Evolutionary conservation across 352 stramenopile genomes (phyloP).

Genomic region (Lagenidium sp.): DNA sequence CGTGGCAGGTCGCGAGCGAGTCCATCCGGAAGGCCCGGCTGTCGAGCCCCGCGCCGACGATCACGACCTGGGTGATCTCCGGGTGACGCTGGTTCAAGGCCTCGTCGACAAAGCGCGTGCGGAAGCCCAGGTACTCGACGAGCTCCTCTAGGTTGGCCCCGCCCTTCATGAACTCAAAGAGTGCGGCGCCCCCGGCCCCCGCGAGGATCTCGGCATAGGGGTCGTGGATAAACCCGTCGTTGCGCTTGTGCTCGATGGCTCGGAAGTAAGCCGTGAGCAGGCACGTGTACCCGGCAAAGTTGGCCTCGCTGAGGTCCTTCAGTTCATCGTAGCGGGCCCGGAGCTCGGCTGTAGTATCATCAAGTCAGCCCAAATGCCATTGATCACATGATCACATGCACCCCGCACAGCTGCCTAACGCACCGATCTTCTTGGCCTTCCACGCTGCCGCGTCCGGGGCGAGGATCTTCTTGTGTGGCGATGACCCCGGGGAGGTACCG

Average conservation of each 20-base stretch:
- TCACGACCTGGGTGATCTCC: constrained; percentile 35
- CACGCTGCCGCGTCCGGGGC: too few relatives aligned
- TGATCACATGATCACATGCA: too few relatives aligned
- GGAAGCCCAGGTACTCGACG: constrained; percentile 23
- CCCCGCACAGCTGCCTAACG: too few relatives aligned
- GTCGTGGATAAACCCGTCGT: constrained; percentile 29
- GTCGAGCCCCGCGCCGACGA: constrained; percentile 40
- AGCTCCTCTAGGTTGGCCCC: constrained; percentile 4
- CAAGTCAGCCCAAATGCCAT: too few relatives aligned
- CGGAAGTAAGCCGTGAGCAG: constrained; percentile 30
- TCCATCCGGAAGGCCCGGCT: constrained; percentile 38
- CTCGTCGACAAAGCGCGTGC: constrained; percentile 42
- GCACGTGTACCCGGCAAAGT: constrained; percentile 29
- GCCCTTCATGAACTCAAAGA: constrained; percentile 10
- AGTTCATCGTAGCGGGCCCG: constrained; percentile 6
- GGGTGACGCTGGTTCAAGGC: constrained; percentile 21
- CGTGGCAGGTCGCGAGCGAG: constrained; percentile 21
- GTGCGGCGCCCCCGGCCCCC: constrained; percentile 10
- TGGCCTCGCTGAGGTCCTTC: constrained; percentile 2
- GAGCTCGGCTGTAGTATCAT: constrained; percentile 1
- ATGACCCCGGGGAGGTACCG: too few relatives aligned
- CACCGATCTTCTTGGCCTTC: too few relatives aligned
- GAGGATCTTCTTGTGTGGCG: too few relatives aligned
- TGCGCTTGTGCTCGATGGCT: constrained; percentile 19
- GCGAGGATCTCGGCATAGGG: constrained; percentile 35